Conservation (phyloP, 257 asterid species). For the Rauvolfia tetraphylla region DNA sequence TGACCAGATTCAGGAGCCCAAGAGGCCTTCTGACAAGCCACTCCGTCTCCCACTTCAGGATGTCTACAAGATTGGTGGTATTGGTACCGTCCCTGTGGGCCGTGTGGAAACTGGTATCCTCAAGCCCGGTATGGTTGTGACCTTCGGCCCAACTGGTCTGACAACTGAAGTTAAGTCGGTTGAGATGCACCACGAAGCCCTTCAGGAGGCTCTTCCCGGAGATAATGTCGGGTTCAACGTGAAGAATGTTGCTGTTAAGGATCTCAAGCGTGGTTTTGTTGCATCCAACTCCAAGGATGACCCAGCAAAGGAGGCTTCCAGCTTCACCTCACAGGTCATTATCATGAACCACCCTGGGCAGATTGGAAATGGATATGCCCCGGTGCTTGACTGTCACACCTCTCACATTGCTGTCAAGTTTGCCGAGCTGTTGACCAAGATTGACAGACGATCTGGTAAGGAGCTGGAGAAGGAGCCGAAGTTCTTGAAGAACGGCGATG, state of each 20-base stretch:
- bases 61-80: conserved; percentile 83
- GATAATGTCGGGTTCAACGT: conserved; percentile 83
- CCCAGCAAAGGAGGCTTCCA: conserved; percentile 69
- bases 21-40: conserved; percentile 84
- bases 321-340: conserved; percentile 66
- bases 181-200: conserved; percentile 77
- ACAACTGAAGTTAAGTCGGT: conserved; percentile 84
- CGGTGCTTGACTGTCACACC: conserved; percentile 68
- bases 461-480: conserved; percentile 73
- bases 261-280: conserved; percentile 75
- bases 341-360: conserved; percentile 84
- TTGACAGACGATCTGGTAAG: conserved; percentile 77
- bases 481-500: conserved; percentile 75
- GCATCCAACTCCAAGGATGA: conserved; percentile 84
- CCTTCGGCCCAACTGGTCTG: conserved; percentile 70
- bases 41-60: conserved; percentile 89
- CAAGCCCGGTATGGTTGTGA: conserved; percentile 71
- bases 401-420: conserved; percentile 72
- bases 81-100: conserved; percentile 82
- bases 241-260: conserved; percentile 81
- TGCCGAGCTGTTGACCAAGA: conserved; percentile 62
- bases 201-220: conserved; percentile 77
- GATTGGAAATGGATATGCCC: conserved; percentile 69
- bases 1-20: conserved; percentile 57
- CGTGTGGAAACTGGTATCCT: conserved; percentile 66